phyloP scores from a whole-genome alignment of 768 basidiomycete species.

The Macrocybe gigantea region DNA sequence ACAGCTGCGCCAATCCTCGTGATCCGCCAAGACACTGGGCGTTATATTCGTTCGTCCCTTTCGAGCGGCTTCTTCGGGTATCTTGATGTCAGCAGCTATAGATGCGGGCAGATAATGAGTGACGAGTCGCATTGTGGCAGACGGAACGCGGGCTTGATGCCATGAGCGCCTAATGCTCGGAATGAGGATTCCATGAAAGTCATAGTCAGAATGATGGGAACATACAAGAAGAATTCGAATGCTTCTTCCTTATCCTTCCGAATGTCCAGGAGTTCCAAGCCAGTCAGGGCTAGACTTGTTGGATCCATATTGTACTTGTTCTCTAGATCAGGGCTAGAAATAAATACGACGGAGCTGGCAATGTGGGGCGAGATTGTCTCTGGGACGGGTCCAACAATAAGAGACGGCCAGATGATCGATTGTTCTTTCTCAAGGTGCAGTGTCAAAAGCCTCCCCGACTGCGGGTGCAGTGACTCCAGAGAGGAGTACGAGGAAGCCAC shows the following conservation, averaged over 20 bases:
- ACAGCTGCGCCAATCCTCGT: constrained; percentile 66
- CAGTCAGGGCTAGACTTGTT: constrained; percentile 70
- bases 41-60: constrained; percentile 57
- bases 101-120: constrained; percentile 66
- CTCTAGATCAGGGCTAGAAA: constrained; percentile 46
- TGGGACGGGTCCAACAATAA: constrained; percentile 72
- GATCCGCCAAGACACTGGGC: constrained; percentile 61
- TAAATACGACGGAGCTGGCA: constrained; percentile 47
- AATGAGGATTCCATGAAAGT: constrained; percentile 1
- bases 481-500: constrained; percentile 74
- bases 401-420: constrained; percentile 77
- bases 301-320: constrained; percentile 82
- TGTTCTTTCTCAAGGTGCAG: constrained; percentile 77
- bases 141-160: constrained; percentile 71
- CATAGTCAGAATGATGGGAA: constrained; percentile 9
- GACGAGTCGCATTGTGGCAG: constrained; percentile 73
- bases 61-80: constrained; percentile 32
- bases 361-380: constrained; percentile 49
- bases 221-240: constrained; percentile 78
- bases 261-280: constrained; percentile 68
- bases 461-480: constrained; percentile 60
- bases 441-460: constrained; percentile 65
- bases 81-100: constrained; percentile 30
- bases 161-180: constrained; percentile 59
- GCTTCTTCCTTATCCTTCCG: constrained; percentile 71